Conservation (phyloP, 2,329 filamentous ascomycete genomes). For the Monilinia laxa region DNA sequence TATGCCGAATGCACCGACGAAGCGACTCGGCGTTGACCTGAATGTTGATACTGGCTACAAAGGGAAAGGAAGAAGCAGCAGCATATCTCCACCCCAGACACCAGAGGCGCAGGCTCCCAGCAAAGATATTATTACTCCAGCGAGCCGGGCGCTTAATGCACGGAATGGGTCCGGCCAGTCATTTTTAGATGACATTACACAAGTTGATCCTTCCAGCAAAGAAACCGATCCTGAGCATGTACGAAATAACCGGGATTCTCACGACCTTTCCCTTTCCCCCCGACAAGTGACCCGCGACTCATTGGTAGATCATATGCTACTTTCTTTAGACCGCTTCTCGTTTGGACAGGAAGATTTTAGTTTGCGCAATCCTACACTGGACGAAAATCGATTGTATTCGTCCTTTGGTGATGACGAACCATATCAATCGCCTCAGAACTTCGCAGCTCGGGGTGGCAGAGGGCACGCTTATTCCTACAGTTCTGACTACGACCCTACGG, state of each 20-base stretch:
- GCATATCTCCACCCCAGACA: constrained; percentile 35
- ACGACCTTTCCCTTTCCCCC: constrained; percentile 80
- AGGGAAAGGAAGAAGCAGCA: constrained; percentile 30
- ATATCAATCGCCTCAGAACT: constrained; percentile 35
- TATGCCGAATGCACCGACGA: constrained; percentile 30
- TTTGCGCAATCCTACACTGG: constrained; percentile 34
- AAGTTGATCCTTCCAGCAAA: constrained; percentile 36
- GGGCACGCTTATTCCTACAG: constrained; percentile 57
- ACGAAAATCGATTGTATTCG: constrained; percentile 38
- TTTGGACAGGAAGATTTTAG: constrained; percentile 46
- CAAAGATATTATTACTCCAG: constrained; percentile 33
- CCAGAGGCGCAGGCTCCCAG: constrained; percentile 32
- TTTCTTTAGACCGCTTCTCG: constrained; percentile 84
- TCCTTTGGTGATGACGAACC: constrained; percentile 36
- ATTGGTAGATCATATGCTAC: constrained; percentile 91
- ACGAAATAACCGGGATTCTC: constrained; percentile 43
- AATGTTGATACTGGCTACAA: constrained; percentile 39
- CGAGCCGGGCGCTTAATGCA: constrained; percentile 35
- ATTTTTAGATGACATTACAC: constrained; percentile 42
- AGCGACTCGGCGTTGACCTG: constrained; percentile 36
- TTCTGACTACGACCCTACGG: constrained; percentile 57
- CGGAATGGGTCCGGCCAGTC: constrained; percentile 35
- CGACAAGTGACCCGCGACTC: constrained; percentile 81
- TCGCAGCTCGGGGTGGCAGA: constrained; percentile 32
- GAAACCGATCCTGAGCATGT: constrained; percentile 32